Base-by-base conservation (phyloP, 805 yeast genomes). In the Cyberlindnera japonica region DNA sequence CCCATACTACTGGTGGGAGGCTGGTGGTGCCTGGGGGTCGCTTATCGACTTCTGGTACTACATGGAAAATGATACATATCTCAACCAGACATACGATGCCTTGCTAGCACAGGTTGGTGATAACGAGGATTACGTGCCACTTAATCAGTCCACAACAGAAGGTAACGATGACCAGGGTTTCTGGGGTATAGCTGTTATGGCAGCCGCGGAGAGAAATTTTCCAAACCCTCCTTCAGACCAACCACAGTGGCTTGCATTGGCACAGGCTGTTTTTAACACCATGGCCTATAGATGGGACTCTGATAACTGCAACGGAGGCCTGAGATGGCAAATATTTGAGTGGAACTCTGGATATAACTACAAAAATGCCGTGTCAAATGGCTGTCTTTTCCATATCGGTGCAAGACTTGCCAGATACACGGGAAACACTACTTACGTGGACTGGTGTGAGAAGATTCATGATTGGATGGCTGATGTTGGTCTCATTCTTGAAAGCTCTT, bases 111-210 rank as follows among this genome's bases (percentile, higher is more conserved):
- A 87, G 63, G 77, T 71, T 17, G 87, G 87, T 48, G 64, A 70
- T 10, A 70, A 75, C 55, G 61, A 72, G 58, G 81, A 84, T 61
- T 88, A 81, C 61, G 72, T 86, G 53, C 96, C 96, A 2, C 63
- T 79, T 32, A 87, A 86, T 65, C 95, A 87, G 60, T 74, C 88
- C 10, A 72, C 82, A 8, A 80, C 93, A 2, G 95, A 87, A 63
- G 96, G 96, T 62, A 87, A 87, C 58, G 96, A 87, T 69, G 96
- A 87, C 69, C 96, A 87, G 64, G 95, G 86, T 0, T 83, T 88
- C 58, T 87, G 96, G 96, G 96, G 95, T 1, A 68, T 88, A 33
- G 83, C 93, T 2, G 93, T 71, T 3, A 80, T 87, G 84, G 78
- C 74, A 14, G 95, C 95, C 1, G 82, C 88, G 2, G 96, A 87